A percentile compares a stretch with the other conserved stretches of the same genome.
phyloP scores from a whole-genome alignment of 495 filamentous ascomycete genomes.

The Evernia prunastri region DNA sequence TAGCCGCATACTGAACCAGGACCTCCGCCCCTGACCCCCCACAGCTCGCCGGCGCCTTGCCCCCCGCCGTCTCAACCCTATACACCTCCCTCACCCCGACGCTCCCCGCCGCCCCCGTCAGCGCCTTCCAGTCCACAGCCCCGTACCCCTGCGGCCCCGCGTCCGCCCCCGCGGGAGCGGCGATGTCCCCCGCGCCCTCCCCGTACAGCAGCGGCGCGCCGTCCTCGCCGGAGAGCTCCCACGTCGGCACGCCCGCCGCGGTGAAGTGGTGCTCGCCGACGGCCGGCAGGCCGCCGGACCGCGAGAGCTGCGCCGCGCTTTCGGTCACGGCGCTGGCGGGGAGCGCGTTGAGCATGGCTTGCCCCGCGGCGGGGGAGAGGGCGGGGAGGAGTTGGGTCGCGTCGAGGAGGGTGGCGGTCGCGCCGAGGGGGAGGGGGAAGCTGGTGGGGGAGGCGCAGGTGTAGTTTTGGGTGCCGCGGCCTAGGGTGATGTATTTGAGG shows the following conservation, averaged over 20 bases:
- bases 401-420: constrained; percentile 62
- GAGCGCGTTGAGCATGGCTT: not conserved
- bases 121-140: constrained; percentile 65
- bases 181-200: constrained; percentile 13
- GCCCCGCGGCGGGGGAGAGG: constrained; percentile 9
- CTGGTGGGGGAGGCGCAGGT: constrained; percentile 41
- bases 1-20: not conserved
- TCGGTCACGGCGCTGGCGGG: not conserved
- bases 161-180: constrained; percentile 40
- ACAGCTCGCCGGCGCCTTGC: constrained; percentile 14
- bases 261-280: not conserved
- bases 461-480: constrained; percentile 74
- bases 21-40: constrained; percentile 2
- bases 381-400: constrained; percentile 41
- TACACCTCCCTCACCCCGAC: constrained; percentile 68
- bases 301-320: no score
- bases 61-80: constrained; percentile 18
- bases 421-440: constrained; percentile 23
- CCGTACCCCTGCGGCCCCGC: constrained; percentile 57
- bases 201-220: not conserved
- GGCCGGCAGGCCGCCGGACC: not conserved
- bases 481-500: constrained; percentile 57
- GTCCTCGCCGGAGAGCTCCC: not conserved
- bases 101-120: constrained; percentile 66
- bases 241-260: not conserved